Conservation (phyloP, 2,329 filamentous ascomycete genomes). For the Orbilia oligospora region DNA sequence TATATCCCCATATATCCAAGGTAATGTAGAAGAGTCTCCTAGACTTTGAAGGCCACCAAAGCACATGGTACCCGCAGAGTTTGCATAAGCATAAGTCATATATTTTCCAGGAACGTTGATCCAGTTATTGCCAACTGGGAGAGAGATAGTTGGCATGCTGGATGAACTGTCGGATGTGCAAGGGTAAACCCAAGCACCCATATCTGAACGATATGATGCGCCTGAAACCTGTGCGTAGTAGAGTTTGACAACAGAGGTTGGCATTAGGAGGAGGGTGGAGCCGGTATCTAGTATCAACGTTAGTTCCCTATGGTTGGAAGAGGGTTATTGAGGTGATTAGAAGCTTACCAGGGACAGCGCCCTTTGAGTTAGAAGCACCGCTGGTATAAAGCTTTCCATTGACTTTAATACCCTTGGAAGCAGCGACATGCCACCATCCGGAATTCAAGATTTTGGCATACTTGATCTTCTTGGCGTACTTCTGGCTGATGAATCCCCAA, state of each 20-base stretch:
- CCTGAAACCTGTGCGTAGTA: constrained; percentile 68
- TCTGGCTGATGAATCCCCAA: constrained; percentile 72
- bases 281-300: constrained; percentile 66
- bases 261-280: constrained; percentile 68
- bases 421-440: constrained; percentile 54
- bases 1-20: constrained; percentile 79
- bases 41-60: constrained; percentile 66
- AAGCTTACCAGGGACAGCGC: constrained; percentile 43
- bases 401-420: constrained; percentile 44
- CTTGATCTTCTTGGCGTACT: constrained; percentile 72
- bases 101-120: constrained; percentile 67
- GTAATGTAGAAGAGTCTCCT: constrained; percentile 13
- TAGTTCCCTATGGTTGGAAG: too few species aligned
- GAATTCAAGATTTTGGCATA: constrained; percentile 66
- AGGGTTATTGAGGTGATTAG: too few species aligned
- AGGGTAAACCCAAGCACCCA: constrained; percentile 66
- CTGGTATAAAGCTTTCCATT: constrained; percentile 29
- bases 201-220: constrained; percentile 65
- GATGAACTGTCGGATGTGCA: constrained; percentile 66
- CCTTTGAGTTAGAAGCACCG: constrained; percentile 24
- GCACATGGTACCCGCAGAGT: constrained; percentile 63
- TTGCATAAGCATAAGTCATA: constrained; percentile 66
- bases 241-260: constrained; percentile 66
- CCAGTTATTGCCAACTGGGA: constrained; percentile 66
- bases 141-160: constrained; percentile 65